Base-by-base conservation (phyloP, 768 basidiomycete genomes). In the Pleurotus citrinopileatus region DNA sequence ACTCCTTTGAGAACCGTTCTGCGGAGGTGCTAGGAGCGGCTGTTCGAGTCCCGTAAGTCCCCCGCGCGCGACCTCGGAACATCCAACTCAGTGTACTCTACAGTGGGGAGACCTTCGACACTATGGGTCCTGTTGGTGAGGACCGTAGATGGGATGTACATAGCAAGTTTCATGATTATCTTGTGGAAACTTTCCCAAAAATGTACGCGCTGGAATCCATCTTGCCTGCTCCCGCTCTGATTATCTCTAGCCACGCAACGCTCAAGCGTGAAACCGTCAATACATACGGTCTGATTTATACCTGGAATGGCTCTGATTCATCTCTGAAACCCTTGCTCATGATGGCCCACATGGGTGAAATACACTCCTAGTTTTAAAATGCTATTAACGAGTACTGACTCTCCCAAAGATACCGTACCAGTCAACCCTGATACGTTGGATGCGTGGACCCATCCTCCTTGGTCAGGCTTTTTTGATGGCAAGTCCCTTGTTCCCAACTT, bases 201-300 rank as follows among this genome's bases (percentile, higher is more conserved):
- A 71, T 84, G 64, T 81, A 76, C 89, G 68, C 38, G 72, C n/a
- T 40, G 9, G 29, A 13, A 38, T 29, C 36, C 3, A 44, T 42
- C 9, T 15, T 26, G 13, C 13, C 12, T 4, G 19, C 26, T 27
- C 17, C 26, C 50, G 19, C 4, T 37, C n/a, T 10, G 34, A 15
- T n/a, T 27, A 3, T 23, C 23, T 34, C 28, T 42, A 89, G 86
- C 9, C 83, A 89, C 65, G 44, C 72, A 13, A 76, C 67, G 9
- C 73, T 91, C 40, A 63, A 75, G 28, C 73, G 87, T 55, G 83
- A 83, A 9, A 84, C 82, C 58, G 81, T 93, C 60, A 91, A 91
- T 65, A 87, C 82, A 0, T 89, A 87, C 59, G 90, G 81, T 0
- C 73, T 91, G n/a, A 65, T 90, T 3, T 89, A 81, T 63, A 78